These are phyloP conservation scores for Trichoderma atrobrunneum DNA, from an alignment of 2,329 filamentous ascomycete genomes.

Conservation along the genomic window DNA sequence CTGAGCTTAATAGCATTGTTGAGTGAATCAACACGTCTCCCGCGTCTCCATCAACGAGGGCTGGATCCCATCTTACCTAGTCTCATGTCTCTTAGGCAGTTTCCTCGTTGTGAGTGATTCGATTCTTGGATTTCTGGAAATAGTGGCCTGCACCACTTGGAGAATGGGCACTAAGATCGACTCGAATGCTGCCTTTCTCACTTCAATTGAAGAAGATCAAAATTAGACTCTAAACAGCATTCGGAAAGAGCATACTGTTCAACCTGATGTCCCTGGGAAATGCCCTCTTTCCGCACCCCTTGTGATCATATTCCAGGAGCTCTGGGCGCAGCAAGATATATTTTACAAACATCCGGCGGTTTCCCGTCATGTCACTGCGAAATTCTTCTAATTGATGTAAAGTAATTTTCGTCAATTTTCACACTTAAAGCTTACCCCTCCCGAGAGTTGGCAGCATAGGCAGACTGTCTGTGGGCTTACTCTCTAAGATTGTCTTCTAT, in stretches of 20 bases:
- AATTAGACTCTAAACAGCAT: not conserved
- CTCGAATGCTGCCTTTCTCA: not conserved
- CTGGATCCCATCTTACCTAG: not conserved
- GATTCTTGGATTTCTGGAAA: not conserved
- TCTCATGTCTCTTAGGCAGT: not conserved
- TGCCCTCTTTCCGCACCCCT: not conserved
- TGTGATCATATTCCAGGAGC: not conserved
- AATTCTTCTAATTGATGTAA: not conserved
- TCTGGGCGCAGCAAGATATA: not conserved
- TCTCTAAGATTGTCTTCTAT: too few relatives aligned
- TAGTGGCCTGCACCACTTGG: not conserved
- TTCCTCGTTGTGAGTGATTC: not conserved
- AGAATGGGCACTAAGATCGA: not conserved
- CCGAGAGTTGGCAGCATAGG: not conserved
- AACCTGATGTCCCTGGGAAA: not conserved
- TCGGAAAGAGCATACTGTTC: not conserved
- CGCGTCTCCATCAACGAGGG: not conserved
- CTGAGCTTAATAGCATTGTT: not conserved
- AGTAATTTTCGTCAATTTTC: not conserved
- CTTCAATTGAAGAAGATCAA: not conserved
- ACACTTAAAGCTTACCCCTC: not conserved
- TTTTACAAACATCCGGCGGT: not conserved
- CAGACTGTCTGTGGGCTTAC: not conserved
- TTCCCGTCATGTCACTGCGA: not conserved
- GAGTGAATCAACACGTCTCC: not conserved